Evolutionary conservation across 192 early-diverging fungal species (phyloP).

Genomic region (Coemansia sp.): DNA sequence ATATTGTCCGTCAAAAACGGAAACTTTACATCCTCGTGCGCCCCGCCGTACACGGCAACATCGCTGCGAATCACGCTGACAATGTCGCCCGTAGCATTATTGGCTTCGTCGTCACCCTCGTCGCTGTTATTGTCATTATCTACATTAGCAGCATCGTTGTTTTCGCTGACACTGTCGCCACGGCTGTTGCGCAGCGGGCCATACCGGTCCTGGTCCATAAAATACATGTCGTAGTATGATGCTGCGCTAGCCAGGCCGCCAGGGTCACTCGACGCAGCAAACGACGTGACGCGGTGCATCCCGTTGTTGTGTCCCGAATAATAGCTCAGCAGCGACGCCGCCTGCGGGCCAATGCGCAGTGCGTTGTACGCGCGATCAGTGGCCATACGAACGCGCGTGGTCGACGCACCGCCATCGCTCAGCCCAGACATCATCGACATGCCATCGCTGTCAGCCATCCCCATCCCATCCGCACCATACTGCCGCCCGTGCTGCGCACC

Average conservation of each 20-base stretch:
- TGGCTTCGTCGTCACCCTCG: background rate
- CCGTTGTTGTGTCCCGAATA: slow-evolving; percentile 6
- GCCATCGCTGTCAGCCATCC: slow-evolving; percentile 20
- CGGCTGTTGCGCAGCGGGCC: background rate
- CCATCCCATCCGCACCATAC: background rate
- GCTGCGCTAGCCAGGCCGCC: slow-evolving; percentile 8
- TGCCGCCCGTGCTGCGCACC: background rate
- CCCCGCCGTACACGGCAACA: slow-evolving; percentile 41
- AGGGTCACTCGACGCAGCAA: slow-evolving; percentile 31
- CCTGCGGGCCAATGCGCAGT: slow-evolving; percentile 24
- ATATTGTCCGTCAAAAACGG: slow-evolving; percentile 45
- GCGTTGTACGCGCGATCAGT: slow-evolving; percentile 44
- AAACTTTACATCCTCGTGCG: slow-evolving; percentile 47
- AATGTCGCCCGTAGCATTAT: slow-evolving; percentile 13
- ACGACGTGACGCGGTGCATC: slow-evolving; percentile 21
- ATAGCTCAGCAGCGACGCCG: slow-evolving; percentile 15
- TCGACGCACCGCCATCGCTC: slow-evolving; percentile 47
- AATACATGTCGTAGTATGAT: slow-evolving; percentile 9
- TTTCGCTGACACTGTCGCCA: background rate
- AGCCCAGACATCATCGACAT: slow-evolving; percentile 37
- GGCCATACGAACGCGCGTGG: slow-evolving; percentile 42
- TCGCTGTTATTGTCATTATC: no score
- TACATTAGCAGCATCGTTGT: no score
- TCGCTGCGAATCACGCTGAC: slow-evolving; percentile 40
- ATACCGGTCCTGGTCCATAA: background rate